Evolutionary conservation across 306 rosid species (phyloP), one percentile per base, ranked within the genome.

Genomic region (Fragaria ananassa): DNA sequence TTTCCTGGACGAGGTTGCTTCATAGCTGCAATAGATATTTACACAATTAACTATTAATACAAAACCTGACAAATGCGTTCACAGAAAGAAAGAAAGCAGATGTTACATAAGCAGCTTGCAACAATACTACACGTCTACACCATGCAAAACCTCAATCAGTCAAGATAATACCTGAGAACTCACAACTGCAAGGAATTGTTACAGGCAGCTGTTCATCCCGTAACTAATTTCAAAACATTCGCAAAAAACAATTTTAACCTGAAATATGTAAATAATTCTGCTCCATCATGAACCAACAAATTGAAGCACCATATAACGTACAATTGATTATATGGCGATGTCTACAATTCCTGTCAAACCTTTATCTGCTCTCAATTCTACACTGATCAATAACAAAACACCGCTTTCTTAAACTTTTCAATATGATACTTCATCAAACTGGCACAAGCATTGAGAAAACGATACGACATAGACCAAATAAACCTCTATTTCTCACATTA

Each of bases 1-100:
- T 89, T 79, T 85, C 87, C 96, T 81, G 21, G 99, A 88, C 42
- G 96, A 79, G 34, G 99, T 96, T 45, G 97, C 93, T 84, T 91
- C 99, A 85, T 89, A 89, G 78, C 98, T 93, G 90, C 80, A 82
- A 77, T 67, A 45, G 56, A 79, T 31, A 54, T 75, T 10, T 41
- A 29, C n/a, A 53, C 39, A 17, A 34, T 65, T 56, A 63, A 13
- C 25, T 0, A 60, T 10, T 9, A 37, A 39, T 5, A 29, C 27
- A 35, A 21, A 37, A 1, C 19, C 25, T 21, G 21, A 23, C 10
- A 2, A 18, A 39, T 46, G 0, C 7, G 41, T 21, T 25, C 23
- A 73, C 41, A 73, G 4, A 39, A 27, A 25, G 25, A 44, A 4
- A 12, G 51, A 29, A 45, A 4, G 70, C n/a, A 5, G 29, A 61